Conservation (phyloP, 225 moss, liverwort and hornwort species). For the Anthoceros angustus region DNA sequence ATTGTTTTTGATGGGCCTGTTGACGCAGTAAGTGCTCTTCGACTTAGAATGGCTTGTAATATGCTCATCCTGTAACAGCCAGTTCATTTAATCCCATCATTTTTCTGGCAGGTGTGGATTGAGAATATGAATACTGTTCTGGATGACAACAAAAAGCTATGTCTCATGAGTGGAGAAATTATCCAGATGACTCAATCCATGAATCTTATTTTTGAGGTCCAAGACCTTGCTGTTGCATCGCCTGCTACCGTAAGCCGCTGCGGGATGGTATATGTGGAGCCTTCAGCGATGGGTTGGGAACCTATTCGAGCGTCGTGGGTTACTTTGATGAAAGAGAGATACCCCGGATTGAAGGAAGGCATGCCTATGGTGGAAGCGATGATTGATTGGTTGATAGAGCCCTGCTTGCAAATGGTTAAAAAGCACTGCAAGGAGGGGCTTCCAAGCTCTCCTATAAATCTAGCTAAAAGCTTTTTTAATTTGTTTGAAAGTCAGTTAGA, state of each 20-base stretch:
- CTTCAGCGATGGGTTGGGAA: conserved; percentile 64
- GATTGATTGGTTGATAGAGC: conserved; percentile 51
- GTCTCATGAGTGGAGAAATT: conserved; percentile 84
- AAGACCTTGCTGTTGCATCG: conserved; percentile 78
- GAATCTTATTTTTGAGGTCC: conserved; percentile 91
- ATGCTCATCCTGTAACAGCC: not conserved
- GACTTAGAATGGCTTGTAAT: not conserved
- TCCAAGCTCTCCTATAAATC: conserved; percentile 42
- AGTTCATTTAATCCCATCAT: no score
- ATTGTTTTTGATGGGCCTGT: conserved; percentile 71
- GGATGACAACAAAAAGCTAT: conserved; percentile 75
- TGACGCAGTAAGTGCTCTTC: conserved; percentile 41
- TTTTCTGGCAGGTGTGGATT: conserved; percentile 57
- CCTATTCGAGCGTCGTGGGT: conserved; percentile 60
- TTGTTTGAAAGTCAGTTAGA: conserved; percentile 77
- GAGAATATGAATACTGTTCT: conserved; percentile 82
- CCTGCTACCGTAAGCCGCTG: conserved; percentile 76
- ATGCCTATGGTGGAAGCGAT: conserved; percentile 34
- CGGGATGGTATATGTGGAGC: conserved; percentile 79
- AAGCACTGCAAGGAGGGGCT: conserved; percentile 52
- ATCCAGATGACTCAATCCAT: conserved; percentile 69
- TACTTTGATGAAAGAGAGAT: conserved; percentile 33
- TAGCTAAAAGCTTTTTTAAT: conserved; percentile 51
- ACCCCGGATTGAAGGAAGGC: conserved; percentile 23
- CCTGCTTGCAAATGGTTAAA: conserved; percentile 57